Conservation (phyloP, 164 flowering plant species). For the Amborella trichopoda region DNA sequence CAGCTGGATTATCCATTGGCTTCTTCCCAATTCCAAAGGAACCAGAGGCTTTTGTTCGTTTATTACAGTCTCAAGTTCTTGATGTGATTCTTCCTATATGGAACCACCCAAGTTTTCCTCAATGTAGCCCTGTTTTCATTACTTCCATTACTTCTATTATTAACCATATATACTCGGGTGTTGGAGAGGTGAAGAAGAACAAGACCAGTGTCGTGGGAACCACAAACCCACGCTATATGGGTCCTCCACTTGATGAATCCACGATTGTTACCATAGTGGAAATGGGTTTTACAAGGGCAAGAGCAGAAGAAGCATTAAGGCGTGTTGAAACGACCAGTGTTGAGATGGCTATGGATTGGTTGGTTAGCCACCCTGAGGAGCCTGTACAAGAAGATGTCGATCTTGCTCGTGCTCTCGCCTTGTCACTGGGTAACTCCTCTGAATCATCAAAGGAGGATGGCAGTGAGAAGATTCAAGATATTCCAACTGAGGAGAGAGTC, state of each 20-base stretch:
- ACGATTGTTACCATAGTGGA: conserved; percentile 80
- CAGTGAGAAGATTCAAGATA: conserved; percentile 41
- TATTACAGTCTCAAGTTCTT: conserved; percentile 81
- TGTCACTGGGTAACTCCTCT: conserved; percentile 73
- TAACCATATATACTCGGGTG: conserved; percentile 69
- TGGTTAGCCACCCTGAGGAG: conserved; percentile 82
- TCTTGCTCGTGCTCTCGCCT: conserved; percentile 85
- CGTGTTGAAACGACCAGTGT: conserved; percentile 79
- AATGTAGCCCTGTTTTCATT: conserved; percentile 49
- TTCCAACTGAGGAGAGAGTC: conserved; percentile 33
- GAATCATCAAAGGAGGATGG: conserved; percentile 59
- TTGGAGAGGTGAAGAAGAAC: conserved; percentile 58
- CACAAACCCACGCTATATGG: conserved; percentile 34
- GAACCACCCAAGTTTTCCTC: conserved; percentile 78
- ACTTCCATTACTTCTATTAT: conserved; percentile 57
- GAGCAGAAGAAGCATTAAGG: conserved; percentile 91
- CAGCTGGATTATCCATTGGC: conserved; percentile 77
- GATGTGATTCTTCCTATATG: conserved; percentile 84
- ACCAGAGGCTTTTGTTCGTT: conserved; percentile 70
- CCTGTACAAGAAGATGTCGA: conserved; percentile 96
- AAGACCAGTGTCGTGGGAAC: conserved; percentile 39
- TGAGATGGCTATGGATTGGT: conserved; percentile 98
- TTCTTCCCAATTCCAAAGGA: conserved; percentile 81
- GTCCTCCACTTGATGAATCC: conserved; percentile 85
- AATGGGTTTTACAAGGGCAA: conserved; percentile 88